Evolutionary conservation across 305 asterid genomes (phyloP).

Genomic region (Plantago coronopus): DNA sequence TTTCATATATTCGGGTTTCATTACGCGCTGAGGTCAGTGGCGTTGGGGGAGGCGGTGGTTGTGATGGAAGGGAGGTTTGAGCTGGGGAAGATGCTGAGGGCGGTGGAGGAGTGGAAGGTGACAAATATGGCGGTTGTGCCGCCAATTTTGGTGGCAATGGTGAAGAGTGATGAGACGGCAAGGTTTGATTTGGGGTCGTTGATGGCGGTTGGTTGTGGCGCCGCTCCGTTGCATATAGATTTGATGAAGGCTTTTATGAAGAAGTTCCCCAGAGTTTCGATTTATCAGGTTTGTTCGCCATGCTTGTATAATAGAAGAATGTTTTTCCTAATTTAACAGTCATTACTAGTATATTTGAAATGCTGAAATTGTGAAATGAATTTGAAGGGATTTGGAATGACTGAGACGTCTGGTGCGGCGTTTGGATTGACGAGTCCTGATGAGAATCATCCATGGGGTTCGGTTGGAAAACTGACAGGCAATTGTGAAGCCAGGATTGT

Average conservation of each 20-base stretch:
- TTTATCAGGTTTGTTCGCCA: slow-evolving; percentile 34
- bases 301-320: no score
- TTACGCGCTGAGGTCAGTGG: slow-evolving; percentile 37
- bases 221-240: slow-evolving; percentile 43
- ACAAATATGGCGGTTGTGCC: slow-evolving; percentile 50
- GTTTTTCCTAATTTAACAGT: no score
- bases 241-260: slow-evolving; percentile 30
- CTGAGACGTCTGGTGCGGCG: slow-evolving; percentile 44
- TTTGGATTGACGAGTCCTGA: slow-evolving; percentile 28
- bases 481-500: slow-evolving; percentile 48
- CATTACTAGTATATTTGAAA: no score
- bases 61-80: slow-evolving; percentile 42
- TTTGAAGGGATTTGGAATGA: slow-evolving; percentile 63
- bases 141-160: slow-evolving; percentile 48
- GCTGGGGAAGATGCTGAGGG: slow-evolving; percentile 40
- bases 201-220: slow-evolving; percentile 42
- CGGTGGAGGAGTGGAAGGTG: slow-evolving; percentile 40
- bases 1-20: slow-evolving; percentile 53
- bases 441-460: slow-evolving; percentile 37
- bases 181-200: slow-evolving; percentile 40
- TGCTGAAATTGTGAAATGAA: no score
- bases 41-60: slow-evolving; percentile 43
- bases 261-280: slow-evolving; percentile 33
- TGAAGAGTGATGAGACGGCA: slow-evolving; percentile 30
- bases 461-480: slow-evolving; percentile 39